Evolutionary conservation across 2,329 filamentous ascomycete genomes (phyloP).

Genomic region (Hypoxylon sp.): DNA sequence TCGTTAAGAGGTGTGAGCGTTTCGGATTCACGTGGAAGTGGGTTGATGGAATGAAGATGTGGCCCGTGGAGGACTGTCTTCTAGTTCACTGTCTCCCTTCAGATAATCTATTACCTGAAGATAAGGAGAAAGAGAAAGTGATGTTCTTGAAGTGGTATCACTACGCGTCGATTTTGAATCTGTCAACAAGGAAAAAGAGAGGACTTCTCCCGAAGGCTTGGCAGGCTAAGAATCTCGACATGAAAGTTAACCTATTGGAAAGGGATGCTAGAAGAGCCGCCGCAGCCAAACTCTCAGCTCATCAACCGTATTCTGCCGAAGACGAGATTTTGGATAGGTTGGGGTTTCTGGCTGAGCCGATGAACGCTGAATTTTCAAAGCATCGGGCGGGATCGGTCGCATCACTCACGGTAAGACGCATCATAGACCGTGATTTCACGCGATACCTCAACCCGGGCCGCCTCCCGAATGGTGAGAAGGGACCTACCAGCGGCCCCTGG

Average conservation of each 20-base stretch:
- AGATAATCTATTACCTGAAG: constrained; percentile 19
- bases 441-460: constrained; percentile 28
- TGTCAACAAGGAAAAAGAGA: constrained; percentile 7
- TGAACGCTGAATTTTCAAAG: constrained; percentile 24
- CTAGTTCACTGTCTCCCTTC: constrained; percentile 4
- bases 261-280: constrained; percentile 7
- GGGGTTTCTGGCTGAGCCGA: constrained; percentile 28
- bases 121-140: constrained; percentile 26
- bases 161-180: constrained; percentile 29
- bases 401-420: constrained; percentile 20
- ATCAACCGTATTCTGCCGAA: constrained; percentile 25
- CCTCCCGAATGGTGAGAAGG: constrained; percentile 9
- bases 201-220: constrained; percentile 14
- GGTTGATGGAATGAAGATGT: constrained; percentile 18
- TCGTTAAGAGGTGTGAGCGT: constrained; percentile 24
- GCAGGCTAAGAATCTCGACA: constrained; percentile 15
- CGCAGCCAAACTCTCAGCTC: constrained; percentile 14
- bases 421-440: constrained; percentile 23
- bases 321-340: constrained; percentile 38
- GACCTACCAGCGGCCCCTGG: constrained; percentile 27
- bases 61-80: constrained; percentile 4
- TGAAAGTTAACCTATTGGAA: constrained; percentile 14
- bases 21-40: constrained; percentile 10
- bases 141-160: constrained; percentile 39
- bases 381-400: constrained; percentile 13